phyloP scores from a whole-genome alignment of 805 yeast genomes.

The Starmerella apicola region DNA sequence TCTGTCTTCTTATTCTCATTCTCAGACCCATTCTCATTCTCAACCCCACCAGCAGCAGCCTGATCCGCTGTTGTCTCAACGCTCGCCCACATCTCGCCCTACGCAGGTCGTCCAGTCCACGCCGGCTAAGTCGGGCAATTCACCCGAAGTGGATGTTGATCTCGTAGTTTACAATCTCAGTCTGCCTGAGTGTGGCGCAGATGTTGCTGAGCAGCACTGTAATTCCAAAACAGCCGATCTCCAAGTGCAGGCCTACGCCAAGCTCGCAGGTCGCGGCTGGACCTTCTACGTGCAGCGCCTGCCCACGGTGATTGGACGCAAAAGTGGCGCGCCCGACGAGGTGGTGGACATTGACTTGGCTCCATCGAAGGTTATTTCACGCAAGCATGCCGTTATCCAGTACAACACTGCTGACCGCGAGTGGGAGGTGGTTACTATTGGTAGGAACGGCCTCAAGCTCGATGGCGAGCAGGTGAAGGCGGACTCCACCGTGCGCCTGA shows the following conservation, averaged over 20 bases:
- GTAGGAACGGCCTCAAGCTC: slow-evolving; percentile 88
- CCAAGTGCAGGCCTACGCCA: slow-evolving; percentile 96
- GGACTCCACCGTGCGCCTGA: slow-evolving; percentile 37
- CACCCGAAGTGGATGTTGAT: slow-evolving; percentile 15
- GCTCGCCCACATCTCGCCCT: too few species aligned
- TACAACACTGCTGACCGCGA: slow-evolving; percentile 61
- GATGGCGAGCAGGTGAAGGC: slow-evolving; percentile 46
- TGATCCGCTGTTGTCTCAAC: too few species aligned
- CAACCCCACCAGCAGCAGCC: too few species aligned
- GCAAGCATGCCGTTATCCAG: slow-evolving; percentile 75
- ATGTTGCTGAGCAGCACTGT: slow-evolving; percentile 58
- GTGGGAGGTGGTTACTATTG: slow-evolving; percentile 77
- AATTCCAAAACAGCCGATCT: slow-evolving; percentile 53
- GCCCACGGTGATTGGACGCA: slow-evolving; percentile 72
- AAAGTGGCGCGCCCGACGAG: slow-evolving; percentile 36
- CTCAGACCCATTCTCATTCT: too few species aligned
- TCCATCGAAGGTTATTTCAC: slow-evolving; percentile 92
- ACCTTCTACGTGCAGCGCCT: slow-evolving; percentile 80
- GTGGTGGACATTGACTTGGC: slow-evolving; percentile 72
- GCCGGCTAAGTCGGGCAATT: not conserved
- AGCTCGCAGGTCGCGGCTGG: slow-evolving; percentile 87
- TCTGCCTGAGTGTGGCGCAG: slow-evolving; percentile 59
- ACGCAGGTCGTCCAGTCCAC: not conserved
- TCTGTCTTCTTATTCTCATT: too few species aligned
- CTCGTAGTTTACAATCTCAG: slow-evolving; percentile 53